Base-by-base conservation (phyloP, 2,329 filamentous ascomycete species). In the Cylindrodendrum hubeiense region DNA sequence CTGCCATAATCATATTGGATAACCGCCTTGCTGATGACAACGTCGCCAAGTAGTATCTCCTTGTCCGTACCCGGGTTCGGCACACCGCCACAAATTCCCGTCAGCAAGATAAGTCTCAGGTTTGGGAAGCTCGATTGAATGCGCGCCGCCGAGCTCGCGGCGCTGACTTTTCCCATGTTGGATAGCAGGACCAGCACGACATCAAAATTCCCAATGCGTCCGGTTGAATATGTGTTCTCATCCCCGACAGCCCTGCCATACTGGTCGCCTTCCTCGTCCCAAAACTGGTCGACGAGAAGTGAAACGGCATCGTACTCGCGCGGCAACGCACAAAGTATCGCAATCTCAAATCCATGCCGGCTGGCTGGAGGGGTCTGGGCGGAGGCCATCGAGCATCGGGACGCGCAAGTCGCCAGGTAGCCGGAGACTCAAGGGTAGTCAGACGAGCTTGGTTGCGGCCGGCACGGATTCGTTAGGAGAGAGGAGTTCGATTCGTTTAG, bases 61-160 rank as follows among this genome's bases (percentile, higher is more conserved):
- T 52, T 50, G 37, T 76, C 70, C 1, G 46, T 3, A 6, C 28
- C 28, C 0, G 24, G 5, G 1, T 39, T 54, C 1, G 81, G 79
- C 6, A 79, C 72, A 13, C 78, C 81, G 0, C 81, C 82, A 51
- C 81, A 84, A 3, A 84, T 74, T 0, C 82, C 82, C 4, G 79
- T 78, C 0, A 84, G 49, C 0, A 84, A 33, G 0, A 67, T 77
- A 0, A 83, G 66, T 24, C 70, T 74, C 5, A 85, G 63, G 3
- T 63, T 63, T n/a, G n/a, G n/a, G n/a, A n/a, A n/a, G n/a, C n/a
- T n/a, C n/a, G n/a, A n/a, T n/a, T n/a, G n/a, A n/a, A n/a, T n/a
- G n/a, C 0, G 62, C 0, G 74, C 64, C 0, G 77, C 68, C 0
- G 75, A 65, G 4, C 54, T 54, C 0, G 78, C 74, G 0, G 78